These are phyloP conservation scores for Boletellus dicymbophilus DNA, from an alignment of 1,284 basidiomycete species.

Conservation along the genomic window DNA sequence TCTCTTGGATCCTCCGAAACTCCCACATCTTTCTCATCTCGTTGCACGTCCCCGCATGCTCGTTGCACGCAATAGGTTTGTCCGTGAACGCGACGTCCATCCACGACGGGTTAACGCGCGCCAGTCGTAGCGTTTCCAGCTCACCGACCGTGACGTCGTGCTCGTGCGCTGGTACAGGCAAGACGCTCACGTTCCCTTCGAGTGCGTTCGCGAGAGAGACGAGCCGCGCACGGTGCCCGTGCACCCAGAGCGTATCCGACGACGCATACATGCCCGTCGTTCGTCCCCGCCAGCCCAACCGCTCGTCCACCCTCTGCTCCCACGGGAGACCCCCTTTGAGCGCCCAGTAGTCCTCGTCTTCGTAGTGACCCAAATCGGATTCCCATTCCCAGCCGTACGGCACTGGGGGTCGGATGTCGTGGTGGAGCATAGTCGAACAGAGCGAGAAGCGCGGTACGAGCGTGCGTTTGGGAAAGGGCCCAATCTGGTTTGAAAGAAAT, in stretches of 20 bases:
- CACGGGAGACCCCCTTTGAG: conserved; percentile 49
- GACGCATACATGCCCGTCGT: conserved; percentile 64
- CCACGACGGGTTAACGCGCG: conserved; percentile 47
- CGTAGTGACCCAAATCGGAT: conserved; percentile 10
- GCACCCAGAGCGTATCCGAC: conserved; percentile 45
- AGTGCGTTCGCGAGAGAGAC: conserved; percentile 39
- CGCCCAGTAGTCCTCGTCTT: conserved; percentile 19
- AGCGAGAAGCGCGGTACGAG: conserved; percentile 60
- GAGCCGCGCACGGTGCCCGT: conserved; percentile 46
- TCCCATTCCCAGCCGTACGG: conserved; percentile 45
- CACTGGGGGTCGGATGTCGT: conserved; percentile 60
- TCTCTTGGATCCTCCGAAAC: conserved; percentile 45
- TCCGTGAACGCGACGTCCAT: conserved; percentile 61
- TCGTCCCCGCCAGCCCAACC: conserved; percentile 65
- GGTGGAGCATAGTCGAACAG: conserved; percentile 56
- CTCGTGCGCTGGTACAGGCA: conserved; percentile 16
- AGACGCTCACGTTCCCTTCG: conserved; percentile 29
- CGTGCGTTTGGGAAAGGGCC: conserved; percentile 48
- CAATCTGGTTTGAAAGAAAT: conserved; percentile 52
- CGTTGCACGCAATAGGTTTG: conserved; percentile 45
- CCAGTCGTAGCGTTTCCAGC: conserved; percentile 36
- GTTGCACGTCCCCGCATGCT: conserved; percentile 39
- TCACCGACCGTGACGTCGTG: conserved; percentile 39
- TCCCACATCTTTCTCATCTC: conserved; percentile 46
- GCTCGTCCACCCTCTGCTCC: conserved; percentile 55